phyloP scores from a whole-genome alignment of 202 grass and related monocot genomes.

The Schoenoplectus triqueter region DNA sequence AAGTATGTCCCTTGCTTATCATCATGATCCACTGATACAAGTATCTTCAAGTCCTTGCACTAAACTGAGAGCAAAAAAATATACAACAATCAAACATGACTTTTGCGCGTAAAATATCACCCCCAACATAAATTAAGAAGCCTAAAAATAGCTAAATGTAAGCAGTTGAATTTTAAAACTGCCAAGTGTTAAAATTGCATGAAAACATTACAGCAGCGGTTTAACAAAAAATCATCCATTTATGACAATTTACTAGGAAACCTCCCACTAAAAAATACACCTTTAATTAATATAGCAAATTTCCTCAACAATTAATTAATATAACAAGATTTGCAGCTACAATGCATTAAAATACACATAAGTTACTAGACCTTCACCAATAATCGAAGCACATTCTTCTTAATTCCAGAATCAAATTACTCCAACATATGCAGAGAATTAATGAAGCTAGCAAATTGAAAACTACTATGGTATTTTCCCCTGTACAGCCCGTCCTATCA shows the following conservation, averaged over 20 bases:
- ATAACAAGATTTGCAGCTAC: neutral
- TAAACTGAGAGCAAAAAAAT: constrained; percentile 12
- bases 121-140: constrained; percentile 7
- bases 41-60: neutral
- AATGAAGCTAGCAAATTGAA: constrained; percentile 8
- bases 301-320: too few species aligned
- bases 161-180: constrained; percentile 10
- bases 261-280: neutral
- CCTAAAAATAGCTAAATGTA: constrained; percentile 28
- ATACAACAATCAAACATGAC: neutral
- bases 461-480: constrained; percentile 14
- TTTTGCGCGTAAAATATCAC: neutral
- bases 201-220: neutral
- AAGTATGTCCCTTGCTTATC: neutral
- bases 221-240: constrained; percentile 18
- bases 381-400: constrained; percentile 18
- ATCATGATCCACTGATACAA: neutral
- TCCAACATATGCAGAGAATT: neutral
- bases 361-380: neutral
- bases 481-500: constrained; percentile 26
- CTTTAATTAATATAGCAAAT: neutral
- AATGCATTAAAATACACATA: neutral
- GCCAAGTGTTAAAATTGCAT: constrained; percentile 21
- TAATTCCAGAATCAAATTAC: constrained; percentile 30
- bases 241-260: neutral